Evolutionary conservation across 1,284 basidiomycete species (phyloP).

Genomic region (Pyrrhoderma noxium): DNA sequence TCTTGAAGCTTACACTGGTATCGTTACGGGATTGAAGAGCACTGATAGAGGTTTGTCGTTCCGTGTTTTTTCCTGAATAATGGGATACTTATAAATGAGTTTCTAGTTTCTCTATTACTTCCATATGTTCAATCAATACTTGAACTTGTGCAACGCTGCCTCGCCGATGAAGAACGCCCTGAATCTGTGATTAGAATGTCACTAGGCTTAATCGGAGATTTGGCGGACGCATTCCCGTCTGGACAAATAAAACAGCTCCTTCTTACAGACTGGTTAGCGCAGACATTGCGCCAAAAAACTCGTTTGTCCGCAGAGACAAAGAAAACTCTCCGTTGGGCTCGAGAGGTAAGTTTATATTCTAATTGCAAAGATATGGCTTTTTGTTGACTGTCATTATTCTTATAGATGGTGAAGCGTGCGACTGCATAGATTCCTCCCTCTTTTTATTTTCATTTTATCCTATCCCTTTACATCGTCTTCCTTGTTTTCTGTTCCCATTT

Average conservation of each 20-base stretch:
- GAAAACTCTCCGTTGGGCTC: constrained; percentile 77
- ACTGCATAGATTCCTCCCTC: constrained; percentile 43
- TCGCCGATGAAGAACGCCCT: constrained; percentile 79
- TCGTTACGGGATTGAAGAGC: constrained; percentile 85
- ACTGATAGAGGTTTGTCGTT: constrained; percentile 59
- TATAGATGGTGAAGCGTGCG: constrained; percentile 62
- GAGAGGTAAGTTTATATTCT: constrained; percentile 57
- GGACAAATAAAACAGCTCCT: constrained; percentile 78
- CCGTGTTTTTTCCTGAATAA: not conserved
- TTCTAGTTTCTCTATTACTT: constrained; percentile 56
- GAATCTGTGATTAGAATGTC: constrained; percentile 73
- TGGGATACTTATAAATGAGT: constrained; percentile 1
- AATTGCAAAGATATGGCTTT: not conserved
- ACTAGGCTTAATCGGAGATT: constrained; percentile 86
- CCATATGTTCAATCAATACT: constrained; percentile 66
- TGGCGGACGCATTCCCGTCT: constrained; percentile 80
- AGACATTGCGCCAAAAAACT: constrained; percentile 66
- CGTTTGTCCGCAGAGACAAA: constrained; percentile 65
- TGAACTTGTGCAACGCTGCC: constrained; percentile 73
- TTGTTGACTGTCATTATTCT: constrained; percentile 13
- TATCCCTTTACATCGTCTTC: constrained; percentile 22
- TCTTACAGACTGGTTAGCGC: constrained; percentile 75
- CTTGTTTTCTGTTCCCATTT: constrained; percentile 4
- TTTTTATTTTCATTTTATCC: constrained; percentile 15
- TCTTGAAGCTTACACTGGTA: constrained; percentile 93